phyloP scores from a whole-genome alignment of 192 early-diverging fungal species.

The Backusella westeae region DNA sequence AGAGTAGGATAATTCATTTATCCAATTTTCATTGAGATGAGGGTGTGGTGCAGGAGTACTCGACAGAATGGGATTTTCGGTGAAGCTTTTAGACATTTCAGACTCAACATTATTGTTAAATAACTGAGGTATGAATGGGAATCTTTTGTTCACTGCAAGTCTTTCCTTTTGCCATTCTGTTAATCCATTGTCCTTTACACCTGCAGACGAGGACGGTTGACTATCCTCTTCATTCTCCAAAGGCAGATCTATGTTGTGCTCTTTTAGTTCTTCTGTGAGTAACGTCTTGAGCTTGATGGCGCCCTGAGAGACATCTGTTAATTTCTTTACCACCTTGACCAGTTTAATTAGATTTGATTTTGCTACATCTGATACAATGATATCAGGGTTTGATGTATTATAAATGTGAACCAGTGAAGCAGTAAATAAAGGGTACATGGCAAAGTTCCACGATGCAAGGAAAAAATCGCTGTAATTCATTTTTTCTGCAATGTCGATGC shows the following conservation, averaged over 20 bases:
- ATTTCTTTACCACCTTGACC: slow-evolving; percentile 6
- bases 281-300: slow-evolving; percentile 6
- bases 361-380: slow-evolving; percentile 16
- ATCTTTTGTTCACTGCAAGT: neutral
- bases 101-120: neutral
- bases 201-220: neutral
- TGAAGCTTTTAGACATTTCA: neutral
- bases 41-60: neutral
- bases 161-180: neutral
- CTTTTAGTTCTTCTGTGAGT: neutral
- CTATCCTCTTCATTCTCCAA: too few relatives aligned
- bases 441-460: slow-evolving; percentile 33
- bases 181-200: neutral
- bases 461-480: slow-evolving; percentile 33
- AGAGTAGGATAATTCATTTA: slow-evolving; percentile 23
- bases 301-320: slow-evolving; percentile 1
- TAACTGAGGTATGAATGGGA: neutral
- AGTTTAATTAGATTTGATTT: slow-evolving; percentile 19
- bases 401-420: slow-evolving; percentile 29
- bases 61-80: neutral
- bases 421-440: slow-evolving; percentile 30
- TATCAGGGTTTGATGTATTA: slow-evolving; percentile 20
- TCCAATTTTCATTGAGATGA: slow-evolving; percentile 18
- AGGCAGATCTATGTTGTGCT: neutral
- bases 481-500: slow-evolving; percentile 27